Evolutionary conservation across 2,329 filamentous ascomycete species (phyloP).

Genomic region (Pyrenophora seminiperda): DNA sequence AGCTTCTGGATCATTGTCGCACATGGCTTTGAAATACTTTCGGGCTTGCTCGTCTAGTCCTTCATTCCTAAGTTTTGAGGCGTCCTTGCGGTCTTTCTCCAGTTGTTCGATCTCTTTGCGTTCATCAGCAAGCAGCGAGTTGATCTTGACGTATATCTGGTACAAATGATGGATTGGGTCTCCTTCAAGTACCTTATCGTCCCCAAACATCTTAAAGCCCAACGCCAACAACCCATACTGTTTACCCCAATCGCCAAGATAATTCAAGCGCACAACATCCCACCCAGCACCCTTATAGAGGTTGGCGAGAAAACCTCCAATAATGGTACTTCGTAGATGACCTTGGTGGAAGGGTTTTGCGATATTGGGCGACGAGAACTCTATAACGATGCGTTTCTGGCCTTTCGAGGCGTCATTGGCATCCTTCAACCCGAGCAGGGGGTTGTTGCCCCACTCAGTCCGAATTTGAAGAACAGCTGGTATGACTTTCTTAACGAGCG

Average conservation of each 20-base stretch:
- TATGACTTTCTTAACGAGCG: conserved; percentile 61
- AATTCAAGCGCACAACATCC: conserved; percentile 67
- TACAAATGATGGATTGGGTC: conserved; percentile 74
- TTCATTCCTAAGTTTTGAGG: conserved; percentile 59
- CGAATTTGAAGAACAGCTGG: conserved; percentile 65
- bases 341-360: conserved; percentile 72
- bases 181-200: conserved; percentile 64
- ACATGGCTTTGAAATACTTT: conserved; percentile 67
- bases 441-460: conserved; percentile 60
- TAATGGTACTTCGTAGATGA: conserved; percentile 70
- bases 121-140: too few species aligned
- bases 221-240: conserved; percentile 67
- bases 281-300: conserved; percentile 65
- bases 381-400: conserved; percentile 67
- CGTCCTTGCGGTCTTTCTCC: conserved; percentile 59
- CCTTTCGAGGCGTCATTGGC: conserved; percentile 56
- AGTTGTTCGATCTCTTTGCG: conserved; percentile 64
- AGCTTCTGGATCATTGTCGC: conserved; percentile 66
- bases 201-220: conserved; percentile 69
- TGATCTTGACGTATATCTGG: conserved; percentile 73
- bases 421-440: conserved; percentile 43
- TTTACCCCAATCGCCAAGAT: conserved; percentile 72
- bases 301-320: conserved; percentile 66
- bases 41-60: conserved; percentile 32
- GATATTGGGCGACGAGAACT: conserved; percentile 78